Percentiles rank a stretch among this genome's conserved stretches.
These are phyloP conservation scores for Pseudogymnoascus sp. DNA, from an alignment of 2,329 filamentous ascomycete species.

Conservation along the genomic window DNA sequence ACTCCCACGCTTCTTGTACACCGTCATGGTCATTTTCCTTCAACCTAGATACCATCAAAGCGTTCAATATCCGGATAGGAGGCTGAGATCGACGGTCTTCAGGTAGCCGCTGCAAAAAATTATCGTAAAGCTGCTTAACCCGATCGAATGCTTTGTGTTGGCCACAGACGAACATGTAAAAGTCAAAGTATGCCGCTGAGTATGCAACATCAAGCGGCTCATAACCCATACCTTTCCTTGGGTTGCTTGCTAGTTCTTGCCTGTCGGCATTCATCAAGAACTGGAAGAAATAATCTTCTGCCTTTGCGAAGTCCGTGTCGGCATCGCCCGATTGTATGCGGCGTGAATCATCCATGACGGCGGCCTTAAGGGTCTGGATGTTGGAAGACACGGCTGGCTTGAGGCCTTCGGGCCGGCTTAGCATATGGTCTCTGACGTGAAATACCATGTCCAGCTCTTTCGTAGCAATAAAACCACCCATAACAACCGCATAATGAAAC, in stretches of 20 bases:
- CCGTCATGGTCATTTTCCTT: slow-evolving; percentile 49
- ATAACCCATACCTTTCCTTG: slow-evolving; percentile 20
- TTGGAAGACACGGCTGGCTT: slow-evolving; percentile 31
- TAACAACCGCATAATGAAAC: slow-evolving; percentile 47
- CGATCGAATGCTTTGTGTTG: slow-evolving; percentile 37
- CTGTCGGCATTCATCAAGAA: slow-evolving; percentile 20
- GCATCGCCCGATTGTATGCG: slow-evolving; percentile 13
- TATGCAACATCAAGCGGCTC: slow-evolving; percentile 24
- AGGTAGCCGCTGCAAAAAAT: slow-evolving; percentile 41
- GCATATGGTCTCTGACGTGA: slow-evolving; percentile 41
- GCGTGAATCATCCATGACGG: slow-evolving; percentile 19
- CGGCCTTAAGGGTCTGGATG: slow-evolving; percentile 34
- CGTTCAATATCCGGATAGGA: slow-evolving; percentile 50
- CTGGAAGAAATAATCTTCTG: slow-evolving; percentile 23
- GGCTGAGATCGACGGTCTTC: slow-evolving; percentile 31
- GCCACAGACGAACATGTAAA: slow-evolving; percentile 49
- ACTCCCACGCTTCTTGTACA: slow-evolving; percentile 60
- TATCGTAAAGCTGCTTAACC: slow-evolving; percentile 48
- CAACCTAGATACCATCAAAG: slow-evolving; percentile 62
- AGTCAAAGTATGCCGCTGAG: slow-evolving; percentile 40
- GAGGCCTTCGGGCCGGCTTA: slow-evolving; percentile 26
- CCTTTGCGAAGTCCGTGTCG: slow-evolving; percentile 21
- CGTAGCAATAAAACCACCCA: slow-evolving; percentile 39
- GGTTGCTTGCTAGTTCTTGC: slow-evolving; percentile 21
- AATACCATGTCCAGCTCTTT: slow-evolving; percentile 40